Base-by-base conservation (phyloP, 352 stramenopile species). In the Globisporangium barbulae region DNA sequence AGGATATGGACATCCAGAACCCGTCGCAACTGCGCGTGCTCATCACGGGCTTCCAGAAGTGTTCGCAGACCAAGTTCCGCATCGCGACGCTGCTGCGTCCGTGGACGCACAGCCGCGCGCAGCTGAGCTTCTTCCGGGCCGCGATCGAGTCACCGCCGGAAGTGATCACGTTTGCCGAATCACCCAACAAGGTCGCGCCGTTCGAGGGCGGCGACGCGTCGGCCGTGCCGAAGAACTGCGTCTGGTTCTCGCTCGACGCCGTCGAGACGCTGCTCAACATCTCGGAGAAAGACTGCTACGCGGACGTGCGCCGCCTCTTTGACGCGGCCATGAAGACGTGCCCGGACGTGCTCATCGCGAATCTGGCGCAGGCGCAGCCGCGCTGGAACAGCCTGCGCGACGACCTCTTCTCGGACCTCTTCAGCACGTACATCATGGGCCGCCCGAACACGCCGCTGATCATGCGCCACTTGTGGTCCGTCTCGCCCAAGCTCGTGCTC, bases 141-240 rank as follows among this genome's bases (percentile, higher is more conserved):
- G 85, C 87, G 64, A 89, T 94, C 42, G 85, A 93, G 47, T 84
- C 83, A 44, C 80, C 85, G n/a, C 74, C 79, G 5, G 85, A 96
- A 49, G 85, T 94, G 37, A 60, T 96, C 5, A 91, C 76, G 53
- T 96, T 96, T 58, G 68, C 76, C 5, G 85, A 96, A 30, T 93
- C 83, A 7, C 78, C 85, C 21, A 82, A 86, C 62, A 94, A 94
- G 63, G 71, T 96, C 21, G 80, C 81, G 5, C 85, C 85, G 9
- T 96, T 96, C 61, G 87, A 96, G 78, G 87, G 87, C 17, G 87
- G 85, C n/a, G 85, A 96, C 55, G 87, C 85, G 6, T 92, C 87
- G 42, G 83, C 82, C 12, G 87, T 90, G 7, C 87, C 87, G 0
- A 89, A 93, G 65, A 96, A 96, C 61, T 87, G 85, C 33, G 82